Evolutionary conservation across 2,329 filamentous ascomycete species (phyloP).

Genomic region (Calonectria pseudoreteaudii): DNA sequence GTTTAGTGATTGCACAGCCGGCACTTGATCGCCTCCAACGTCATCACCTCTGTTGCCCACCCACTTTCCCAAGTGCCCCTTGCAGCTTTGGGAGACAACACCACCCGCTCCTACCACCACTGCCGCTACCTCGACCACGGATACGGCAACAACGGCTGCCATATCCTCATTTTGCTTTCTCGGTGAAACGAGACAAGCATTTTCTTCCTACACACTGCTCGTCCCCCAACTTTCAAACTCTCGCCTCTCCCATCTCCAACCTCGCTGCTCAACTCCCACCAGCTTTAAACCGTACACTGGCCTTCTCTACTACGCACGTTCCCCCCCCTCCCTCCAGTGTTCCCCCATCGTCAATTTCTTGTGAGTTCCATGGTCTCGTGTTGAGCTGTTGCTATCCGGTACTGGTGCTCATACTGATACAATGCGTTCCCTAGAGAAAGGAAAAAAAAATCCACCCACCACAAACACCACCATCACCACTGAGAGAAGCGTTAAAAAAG

Average conservation of each 20-base stretch:
- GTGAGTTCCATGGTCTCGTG: neutral
- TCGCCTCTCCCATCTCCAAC: neutral
- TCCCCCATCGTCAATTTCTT: neutral
- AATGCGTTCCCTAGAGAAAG: constrained; percentile 13
- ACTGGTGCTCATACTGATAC: constrained; percentile 12
- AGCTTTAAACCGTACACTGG: neutral
- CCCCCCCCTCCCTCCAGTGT: no score
- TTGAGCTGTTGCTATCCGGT: neutral
- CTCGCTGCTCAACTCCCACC: neutral
- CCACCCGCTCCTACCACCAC: neutral
- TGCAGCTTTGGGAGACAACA: constrained; percentile 11
- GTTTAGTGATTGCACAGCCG: neutral
- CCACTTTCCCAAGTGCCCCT: constrained; percentile 6
- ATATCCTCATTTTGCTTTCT: neutral
- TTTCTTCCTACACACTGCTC: neutral
- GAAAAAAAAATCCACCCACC: constrained; percentile 21
- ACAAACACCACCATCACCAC: neutral
- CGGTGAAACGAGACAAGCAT: neutral
- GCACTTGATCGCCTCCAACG: constrained; percentile 7
- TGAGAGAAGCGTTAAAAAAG: neutral
- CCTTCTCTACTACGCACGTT: neutral
- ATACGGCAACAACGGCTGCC: constrained; percentile 4
- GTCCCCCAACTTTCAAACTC: constrained; percentile 2
- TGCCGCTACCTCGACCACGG: neutral
- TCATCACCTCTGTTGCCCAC: neutral